phyloP scores from a whole-genome alignment of 129 eudicot species.

The Artemisia tridentata region DNA sequence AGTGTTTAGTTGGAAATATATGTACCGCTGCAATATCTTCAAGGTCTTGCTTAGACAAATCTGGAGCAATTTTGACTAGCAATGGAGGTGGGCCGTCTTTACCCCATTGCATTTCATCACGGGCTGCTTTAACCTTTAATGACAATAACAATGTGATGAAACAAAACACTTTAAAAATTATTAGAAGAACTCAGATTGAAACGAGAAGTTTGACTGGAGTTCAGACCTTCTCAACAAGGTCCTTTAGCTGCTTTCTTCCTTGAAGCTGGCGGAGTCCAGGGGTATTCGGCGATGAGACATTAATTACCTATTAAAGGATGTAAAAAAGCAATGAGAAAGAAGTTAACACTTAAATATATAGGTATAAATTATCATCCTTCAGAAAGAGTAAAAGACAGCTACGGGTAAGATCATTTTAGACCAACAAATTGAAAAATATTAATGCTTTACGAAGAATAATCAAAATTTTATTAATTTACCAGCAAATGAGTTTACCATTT shows the following conservation, averaged over 20 bases:
- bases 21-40: slow-evolving; percentile 98
- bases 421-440: not conserved
- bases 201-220: not conserved
- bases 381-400: too few species aligned
- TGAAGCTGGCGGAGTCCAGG: slow-evolving; percentile 98
- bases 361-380: not conserved
- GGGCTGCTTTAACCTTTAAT: slow-evolving; percentile 89
- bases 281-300: slow-evolving; percentile 94
- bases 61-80: slow-evolving; percentile 98
- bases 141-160: slow-evolving; percentile 7
- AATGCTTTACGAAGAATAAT: not conserved
- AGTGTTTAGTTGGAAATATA: slow-evolving; percentile 7
- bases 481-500: not conserved
- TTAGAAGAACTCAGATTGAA: not conserved
- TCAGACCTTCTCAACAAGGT: slow-evolving; percentile 85
- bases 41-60: slow-evolving; percentile 91
- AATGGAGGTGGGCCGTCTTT: slow-evolving; percentile 98
- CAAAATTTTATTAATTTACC: too few species aligned
- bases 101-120: slow-evolving; percentile 99
- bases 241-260: slow-evolving; percentile 93
- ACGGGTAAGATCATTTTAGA: not conserved
- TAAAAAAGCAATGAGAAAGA: not conserved
- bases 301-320: slow-evolving; percentile 54
- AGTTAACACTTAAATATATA: not conserved
- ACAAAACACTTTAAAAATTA: not conserved